Evolutionary conservation across 345 rosid species (phyloP), one percentile per base, ranked within the genome.

Genomic region (Kandelia obovata): DNA sequence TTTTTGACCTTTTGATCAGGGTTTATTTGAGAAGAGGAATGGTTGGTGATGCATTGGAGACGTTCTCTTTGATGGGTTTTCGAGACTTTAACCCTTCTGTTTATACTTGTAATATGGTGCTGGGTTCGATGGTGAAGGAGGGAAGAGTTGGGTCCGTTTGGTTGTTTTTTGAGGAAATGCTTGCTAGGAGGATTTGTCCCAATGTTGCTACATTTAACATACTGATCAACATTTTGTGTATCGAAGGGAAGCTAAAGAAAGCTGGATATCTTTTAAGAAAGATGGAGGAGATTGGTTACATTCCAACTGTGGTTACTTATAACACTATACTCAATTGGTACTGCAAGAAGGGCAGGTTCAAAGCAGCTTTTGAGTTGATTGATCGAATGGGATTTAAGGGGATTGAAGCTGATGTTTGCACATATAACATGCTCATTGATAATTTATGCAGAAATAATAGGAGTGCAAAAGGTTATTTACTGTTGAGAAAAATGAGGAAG

Each of bases 141-240:
- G 59, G 28, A 69, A 82, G 68, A 65, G 83, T 58, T 77, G 83
- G 77, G 55, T 79, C 82, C 7, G 87, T 83, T 68, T 93, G 97
- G 91, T 73, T 75, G 64, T 73, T 89, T 73, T 93, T 93, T 65
- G 76, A 80, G 79, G 87, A 87, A 65, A 89, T 93, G 88, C 85
- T 91, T 68, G 80, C 62, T 52, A 84, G 85, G 74, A 82, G 72
- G 79, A 85, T 91, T 75, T 84, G 86, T 81, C 98, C 97, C 0
- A 81, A 89, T 74, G 89, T 81, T 68, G 86, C 88, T 72, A 91
- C 96, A 68, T 93, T 93, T 84, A 93, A 93, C 73, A 83, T 91
- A 79, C 80, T 93, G 77, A 82, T 93, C 56, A 89, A 89, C 60
- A 76, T 75, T 66, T 81, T 86, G 61, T 88, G 94, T 68, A 83